Conservation (phyloP, 768 basidiomycete species). For the Boletus bicolor region DNA sequence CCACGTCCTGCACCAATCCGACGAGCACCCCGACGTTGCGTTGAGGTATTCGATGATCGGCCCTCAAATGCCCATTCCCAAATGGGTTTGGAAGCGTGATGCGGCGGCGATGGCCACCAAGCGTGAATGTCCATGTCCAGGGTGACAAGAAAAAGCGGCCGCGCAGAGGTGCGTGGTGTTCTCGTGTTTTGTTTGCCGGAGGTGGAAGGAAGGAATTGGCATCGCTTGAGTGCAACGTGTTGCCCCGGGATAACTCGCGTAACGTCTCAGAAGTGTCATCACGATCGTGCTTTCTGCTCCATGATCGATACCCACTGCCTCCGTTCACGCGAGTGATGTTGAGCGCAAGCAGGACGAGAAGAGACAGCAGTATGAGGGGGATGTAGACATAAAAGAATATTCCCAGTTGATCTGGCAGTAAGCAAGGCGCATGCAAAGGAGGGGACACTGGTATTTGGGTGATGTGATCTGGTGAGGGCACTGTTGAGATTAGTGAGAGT, state of each 20-base stretch:
- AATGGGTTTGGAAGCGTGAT: conserved; percentile 22
- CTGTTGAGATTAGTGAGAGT: conserved; percentile 60
- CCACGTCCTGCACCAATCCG: conserved; percentile 31
- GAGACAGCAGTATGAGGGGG: conserved; percentile 60
- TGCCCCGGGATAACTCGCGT: conserved; percentile 10
- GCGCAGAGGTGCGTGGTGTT: conserved; percentile 2
- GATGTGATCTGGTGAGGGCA: conserved; percentile 24
- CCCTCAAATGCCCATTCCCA: conserved; percentile 6
- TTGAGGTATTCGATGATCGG: conserved; percentile 6
- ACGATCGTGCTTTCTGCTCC: conserved; percentile 8
- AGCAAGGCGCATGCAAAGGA: conserved; percentile 61
- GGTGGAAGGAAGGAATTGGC: conserved; percentile 16
- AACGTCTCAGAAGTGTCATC: conserved; percentile 5
- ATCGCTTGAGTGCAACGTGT: conserved; percentile 1
- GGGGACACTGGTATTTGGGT: conserved; percentile 30
- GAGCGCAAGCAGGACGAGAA: conserved; percentile 42
- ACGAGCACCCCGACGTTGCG: conserved; percentile 26
- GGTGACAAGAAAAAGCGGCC: conserved; percentile 13
- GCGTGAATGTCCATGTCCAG: conserved; percentile 27
- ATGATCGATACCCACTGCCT: conserved; percentile 2
- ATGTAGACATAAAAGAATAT: conserved; percentile 75
- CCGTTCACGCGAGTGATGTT: conserved; percentile 21
- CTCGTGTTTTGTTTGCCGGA: conserved; percentile 16
- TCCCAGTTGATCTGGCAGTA: conserved; percentile 79
- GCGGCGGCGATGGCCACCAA: conserved; percentile 24